Conservation (phyloP, 768 basidiomycete genomes). For the Tephrocybe sp. region DNA sequence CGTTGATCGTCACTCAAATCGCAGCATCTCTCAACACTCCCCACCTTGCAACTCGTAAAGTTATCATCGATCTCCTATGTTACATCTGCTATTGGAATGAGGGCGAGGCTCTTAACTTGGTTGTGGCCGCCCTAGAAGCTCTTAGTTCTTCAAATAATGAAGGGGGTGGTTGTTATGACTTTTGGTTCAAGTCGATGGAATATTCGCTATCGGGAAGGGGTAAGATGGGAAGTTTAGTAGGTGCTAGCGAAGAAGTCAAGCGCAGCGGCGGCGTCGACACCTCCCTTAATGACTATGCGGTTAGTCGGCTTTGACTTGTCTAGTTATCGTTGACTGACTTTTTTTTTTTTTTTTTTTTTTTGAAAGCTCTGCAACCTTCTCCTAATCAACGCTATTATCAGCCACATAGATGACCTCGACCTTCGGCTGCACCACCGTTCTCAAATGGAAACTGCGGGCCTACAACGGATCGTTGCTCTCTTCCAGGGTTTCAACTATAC, state of each 20-base stretch:
- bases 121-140: slow-evolving; percentile 73
- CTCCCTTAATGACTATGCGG: slow-evolving; percentile 83
- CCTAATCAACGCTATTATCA: slow-evolving; percentile 69
- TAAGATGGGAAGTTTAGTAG: slow-evolving; percentile 93
- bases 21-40: slow-evolving; percentile 82
- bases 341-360: slow-evolving; percentile 7
- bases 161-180: slow-evolving; percentile 67
- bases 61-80: slow-evolving; percentile 75
- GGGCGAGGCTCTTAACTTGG: slow-evolving; percentile 59
- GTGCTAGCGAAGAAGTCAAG: slow-evolving; percentile 89
- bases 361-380: slow-evolving; percentile 69
- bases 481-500: slow-evolving; percentile 66
- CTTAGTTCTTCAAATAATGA: slow-evolving; percentile 70
- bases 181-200: slow-evolving; percentile 88
- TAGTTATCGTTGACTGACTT: slow-evolving; percentile 3
- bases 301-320: no score
- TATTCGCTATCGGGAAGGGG: slow-evolving; percentile 78
- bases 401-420: slow-evolving; percentile 72
- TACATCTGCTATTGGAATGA: slow-evolving; percentile 71
- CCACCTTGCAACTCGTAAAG: slow-evolving; percentile 73
- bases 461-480: slow-evolving; percentile 69
- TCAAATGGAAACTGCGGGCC: slow-evolving; percentile 87
- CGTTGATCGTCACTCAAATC: slow-evolving; percentile 75
- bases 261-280: slow-evolving; percentile 64
- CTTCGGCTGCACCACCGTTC: slow-evolving; percentile 83